Evolutionary conservation across 2,329 filamentous ascomycete species (phyloP), one percentile per base, ranked within the genome.

Genomic region (Daldinia eschscholtzii): DNA sequence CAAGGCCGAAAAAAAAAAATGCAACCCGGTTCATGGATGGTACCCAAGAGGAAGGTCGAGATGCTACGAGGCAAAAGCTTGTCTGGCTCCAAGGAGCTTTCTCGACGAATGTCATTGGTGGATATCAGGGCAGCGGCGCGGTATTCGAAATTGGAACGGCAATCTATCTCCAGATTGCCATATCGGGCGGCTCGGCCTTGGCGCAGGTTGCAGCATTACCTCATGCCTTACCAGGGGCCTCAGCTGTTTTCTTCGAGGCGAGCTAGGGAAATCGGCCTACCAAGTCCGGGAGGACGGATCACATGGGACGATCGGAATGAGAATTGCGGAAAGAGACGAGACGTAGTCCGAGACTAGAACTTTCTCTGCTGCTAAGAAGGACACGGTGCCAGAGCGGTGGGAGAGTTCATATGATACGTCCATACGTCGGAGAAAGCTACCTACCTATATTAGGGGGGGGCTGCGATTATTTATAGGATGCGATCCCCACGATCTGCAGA

Each of bases 111-210:
- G 26, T 56, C 7, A 73, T 74, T 74, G 72, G 72, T 71, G 64
- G 69, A 53, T 61, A 67, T 62, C 46, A 59, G 63, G 33, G 55
- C n/a, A 10, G 35, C 41, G 30, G 58, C 53, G 62, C 62, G 23
- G 56, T 46, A 57, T 58, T 65, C 66, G 35, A 64, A 68, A 71
- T 64, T 62, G 63, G 63, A 58, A 68, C 73, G 73, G 73, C 50
- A 70, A 53, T 70, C 35, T 58, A 64, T 72, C 70, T 74, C 73
- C 72, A 71, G 71, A 67, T 74, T 75, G 41, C 72, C 73, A 58
- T 48, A 73, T 75, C 71, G 57, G 70, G 73, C 37, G 46, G 58
- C 52, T 63, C 30, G 52, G 53, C 4, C 59, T 66, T 61, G 50
- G 58, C 55, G 12, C 39, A 52, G 26, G 57, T 60, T 57, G 42